phyloP scores from a whole-genome alignment of 495 filamentous ascomycete genomes.

The Parathielavia appendiculata region DNA sequence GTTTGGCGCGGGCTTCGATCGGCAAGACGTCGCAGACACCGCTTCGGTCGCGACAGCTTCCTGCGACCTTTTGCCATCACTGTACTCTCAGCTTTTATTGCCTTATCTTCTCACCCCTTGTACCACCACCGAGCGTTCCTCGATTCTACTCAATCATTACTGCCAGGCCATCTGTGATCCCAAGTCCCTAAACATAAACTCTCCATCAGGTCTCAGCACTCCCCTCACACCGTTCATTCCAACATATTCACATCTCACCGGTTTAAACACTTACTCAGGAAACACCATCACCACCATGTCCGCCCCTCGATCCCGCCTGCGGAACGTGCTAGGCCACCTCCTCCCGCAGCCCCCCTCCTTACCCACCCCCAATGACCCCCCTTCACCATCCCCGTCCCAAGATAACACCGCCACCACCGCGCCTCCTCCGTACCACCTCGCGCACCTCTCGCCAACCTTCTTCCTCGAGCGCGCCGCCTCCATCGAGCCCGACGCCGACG shows the following conservation, averaged over 20 bases:
- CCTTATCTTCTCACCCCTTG: no score
- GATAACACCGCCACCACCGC: neutral
- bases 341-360: constrained; percentile 26
- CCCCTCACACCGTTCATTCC: no score
- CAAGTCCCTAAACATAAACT: no score
- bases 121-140: no score
- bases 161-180: no score
- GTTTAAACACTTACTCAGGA: no score
- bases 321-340: constrained; percentile 60
- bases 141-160: no score
- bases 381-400: constrained; percentile 35
- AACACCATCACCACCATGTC: constrained; percentile 35
- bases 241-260: no score
- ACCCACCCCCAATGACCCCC: constrained; percentile 34
- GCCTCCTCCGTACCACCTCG: constrained; percentile 47
- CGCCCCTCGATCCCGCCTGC: constrained; percentile 43
- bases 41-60: no score
- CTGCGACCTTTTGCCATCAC: no score
- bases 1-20: constrained; percentile 9
- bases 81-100: no score
- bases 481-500: constrained; percentile 84
- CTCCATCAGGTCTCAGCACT: no score
- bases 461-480: constrained; percentile 83
- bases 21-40: neutral
- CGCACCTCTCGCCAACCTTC: constrained; percentile 80